Evolutionary conservation across 1,284 basidiomycete genomes (phyloP), one percentile per base, ranked within the genome.

Genomic region (Violaceomyces palustris): DNA sequence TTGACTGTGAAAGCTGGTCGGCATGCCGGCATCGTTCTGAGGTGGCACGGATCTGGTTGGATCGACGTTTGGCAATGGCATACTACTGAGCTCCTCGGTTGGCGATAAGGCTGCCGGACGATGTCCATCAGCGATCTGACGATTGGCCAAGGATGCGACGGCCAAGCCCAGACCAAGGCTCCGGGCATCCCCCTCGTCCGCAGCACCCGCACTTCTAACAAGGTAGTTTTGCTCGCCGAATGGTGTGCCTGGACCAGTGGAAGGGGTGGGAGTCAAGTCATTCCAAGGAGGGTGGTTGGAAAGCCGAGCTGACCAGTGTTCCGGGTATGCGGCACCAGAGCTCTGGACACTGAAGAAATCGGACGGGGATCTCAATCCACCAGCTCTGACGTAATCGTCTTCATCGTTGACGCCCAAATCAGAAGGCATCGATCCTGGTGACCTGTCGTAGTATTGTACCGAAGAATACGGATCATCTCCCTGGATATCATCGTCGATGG

Each of bases 351-450:
- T 50, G 39, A n/a, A 60, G 36, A 6, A 51, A 36, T 40, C 22
- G 31, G 26, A 5, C 4, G 6, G 0, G 28, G 19, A 33, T 48
- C 42, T 48, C 50, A 59, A 8, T 39, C 56, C 25, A 54, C 47
- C 12, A 48, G 50, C 1, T 35, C 50, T 1, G 30, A 51, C 56
- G 17, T 39, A 18, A 15, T 56, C 51, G 10, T 47, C 47, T 15
- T 18, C 40, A 15, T 52, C 58, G 19, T 58, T 45, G 9, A 43
- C 29, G 32, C 50, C 48, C 29, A 64, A 45, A 19, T 65, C 62
- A 24, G 47, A 51, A 9, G 63, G 63, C 61, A 65, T 64, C 11
- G 61, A 64, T 6, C 63, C 63, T 1, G 54, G 52, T 1, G 61
- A 12, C 27, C 10, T 28, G 27, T 9, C n/a, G 27, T 28, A 9